phyloP scores from a whole-genome alignment of 2,329 filamentous ascomycete species.

The Fonsecaea pugnacius region DNA sequence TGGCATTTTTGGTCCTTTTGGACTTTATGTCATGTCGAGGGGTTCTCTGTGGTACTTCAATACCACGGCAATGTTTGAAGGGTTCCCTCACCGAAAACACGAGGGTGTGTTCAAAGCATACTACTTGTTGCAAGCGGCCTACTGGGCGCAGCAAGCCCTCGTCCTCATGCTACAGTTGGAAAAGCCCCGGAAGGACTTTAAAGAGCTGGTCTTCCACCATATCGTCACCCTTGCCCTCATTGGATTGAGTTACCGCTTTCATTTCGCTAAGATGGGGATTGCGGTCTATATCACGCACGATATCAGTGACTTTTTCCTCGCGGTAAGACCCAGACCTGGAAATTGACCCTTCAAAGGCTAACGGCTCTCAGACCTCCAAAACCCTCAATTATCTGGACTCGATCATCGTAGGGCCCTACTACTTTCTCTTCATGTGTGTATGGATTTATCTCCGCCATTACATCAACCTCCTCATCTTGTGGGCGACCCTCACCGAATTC shows the following conservation, averaged over 20 bases:
- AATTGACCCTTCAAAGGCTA: constrained; percentile 19
- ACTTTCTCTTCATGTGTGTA: constrained; percentile 73
- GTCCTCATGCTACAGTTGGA: constrained; percentile 81
- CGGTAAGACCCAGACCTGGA: constrained; percentile 58
- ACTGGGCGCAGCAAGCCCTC: constrained; percentile 87
- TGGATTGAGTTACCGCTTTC: constrained; percentile 80
- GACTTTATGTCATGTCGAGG: constrained; percentile 80
- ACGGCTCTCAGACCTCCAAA: constrained; percentile 70
- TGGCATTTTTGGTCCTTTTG: constrained; percentile 72
- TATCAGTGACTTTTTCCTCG: constrained; percentile 87
- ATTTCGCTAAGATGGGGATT: constrained; percentile 88
- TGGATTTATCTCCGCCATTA: constrained; percentile 89
- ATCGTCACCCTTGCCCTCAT: constrained; percentile 81
- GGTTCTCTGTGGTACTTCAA: constrained; percentile 80
- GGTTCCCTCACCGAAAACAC: constrained; percentile 77
- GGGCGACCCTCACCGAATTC: constrained; percentile 43
- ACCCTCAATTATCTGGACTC: constrained; percentile 82
- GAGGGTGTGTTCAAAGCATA: constrained; percentile 82
- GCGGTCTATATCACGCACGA: constrained; percentile 89
- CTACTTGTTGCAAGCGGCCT: constrained; percentile 85
- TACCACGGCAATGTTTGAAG: constrained; percentile 79
- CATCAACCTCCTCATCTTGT: constrained; percentile 44
- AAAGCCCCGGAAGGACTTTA: constrained; percentile 87
- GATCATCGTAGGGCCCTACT: constrained; percentile 74
- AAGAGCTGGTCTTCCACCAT: constrained; percentile 84